Evolutionary conservation across 768 basidiomycete species (phyloP).

Genomic region (Podaxis sp.): DNA sequence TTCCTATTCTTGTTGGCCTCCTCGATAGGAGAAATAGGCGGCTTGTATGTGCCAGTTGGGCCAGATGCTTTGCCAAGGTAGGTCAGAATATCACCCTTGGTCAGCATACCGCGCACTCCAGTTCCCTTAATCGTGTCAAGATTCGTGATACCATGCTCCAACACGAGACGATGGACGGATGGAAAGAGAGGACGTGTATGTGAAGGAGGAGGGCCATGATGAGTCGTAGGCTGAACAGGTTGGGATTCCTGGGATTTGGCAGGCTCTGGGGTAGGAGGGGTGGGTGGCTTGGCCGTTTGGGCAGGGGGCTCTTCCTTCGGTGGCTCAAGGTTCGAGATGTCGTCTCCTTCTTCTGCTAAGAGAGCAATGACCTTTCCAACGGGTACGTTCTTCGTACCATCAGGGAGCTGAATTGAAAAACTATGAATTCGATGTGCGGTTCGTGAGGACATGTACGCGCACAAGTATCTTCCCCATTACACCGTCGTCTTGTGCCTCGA

Average conservation of each 20-base stretch:
- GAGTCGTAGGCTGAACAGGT: slow-evolving; percentile 27
- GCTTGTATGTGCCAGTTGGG: slow-evolving; percentile 75
- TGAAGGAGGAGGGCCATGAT: slow-evolving; percentile 35
- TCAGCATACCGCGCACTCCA: slow-evolving; percentile 90
- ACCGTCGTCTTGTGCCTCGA: slow-evolving; percentile 98
- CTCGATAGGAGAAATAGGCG: slow-evolving; percentile 33
- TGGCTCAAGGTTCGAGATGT: slow-evolving; percentile 79
- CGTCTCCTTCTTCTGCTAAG: slow-evolving; percentile 94
- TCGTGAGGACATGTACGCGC: slow-evolving; percentile 26
- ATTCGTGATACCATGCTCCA: slow-evolving; percentile 60
- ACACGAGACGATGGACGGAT: slow-evolving; percentile 80
- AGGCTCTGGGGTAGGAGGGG: slow-evolving; percentile 31
- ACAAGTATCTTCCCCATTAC: slow-evolving; percentile 92
- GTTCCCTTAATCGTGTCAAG: slow-evolving; percentile 79
- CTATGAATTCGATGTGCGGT: not conserved
- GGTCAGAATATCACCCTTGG: slow-evolving; percentile 92
- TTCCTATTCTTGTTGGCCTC: slow-evolving; percentile 36
- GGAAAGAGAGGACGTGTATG: slow-evolving; percentile 83
- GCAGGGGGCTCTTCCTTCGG: slow-evolving; percentile 44
- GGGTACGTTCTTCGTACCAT: slow-evolving; percentile 81
- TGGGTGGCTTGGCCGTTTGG: slow-evolving; percentile 24
- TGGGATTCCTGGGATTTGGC: slow-evolving; percentile 26
- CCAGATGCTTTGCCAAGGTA: slow-evolving; percentile 81
- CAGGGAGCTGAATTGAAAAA: slow-evolving; percentile 34
- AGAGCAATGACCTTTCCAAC: slow-evolving; percentile 91